Evolutionary conservation across 2,329 filamentous ascomycete genomes (phyloP).

Genomic region (Nothophaeocryptopus gaeumannii): DNA sequence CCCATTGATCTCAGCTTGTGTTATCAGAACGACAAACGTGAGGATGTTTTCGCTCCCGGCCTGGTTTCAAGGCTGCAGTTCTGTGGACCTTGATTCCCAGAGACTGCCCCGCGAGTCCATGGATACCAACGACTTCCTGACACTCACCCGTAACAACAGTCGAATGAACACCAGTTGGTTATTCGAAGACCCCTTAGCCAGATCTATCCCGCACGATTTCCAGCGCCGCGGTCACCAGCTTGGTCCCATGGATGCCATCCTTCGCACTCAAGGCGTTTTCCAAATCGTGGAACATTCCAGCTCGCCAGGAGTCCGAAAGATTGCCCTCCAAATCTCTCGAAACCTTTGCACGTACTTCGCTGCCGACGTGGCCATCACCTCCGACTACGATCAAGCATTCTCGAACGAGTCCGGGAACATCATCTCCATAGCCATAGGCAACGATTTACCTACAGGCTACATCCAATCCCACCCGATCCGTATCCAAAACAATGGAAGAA

Average conservation of each 20-base stretch:
- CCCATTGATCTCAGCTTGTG: constrained; percentile 32
- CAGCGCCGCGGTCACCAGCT: constrained; percentile 49
- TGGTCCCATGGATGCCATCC: constrained; percentile 53
- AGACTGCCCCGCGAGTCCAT: background rate
- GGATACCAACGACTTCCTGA: background rate
- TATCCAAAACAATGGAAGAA: constrained; percentile 8
- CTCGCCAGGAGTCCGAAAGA: constrained; percentile 24
- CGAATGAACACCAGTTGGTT: constrained; percentile 5
- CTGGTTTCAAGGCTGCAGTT: constrained; percentile 18
- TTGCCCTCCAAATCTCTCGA: constrained; percentile 55
- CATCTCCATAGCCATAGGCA: constrained; percentile 40
- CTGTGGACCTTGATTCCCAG: constrained; percentile 20
- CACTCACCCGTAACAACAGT: background rate
- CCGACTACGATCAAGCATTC: constrained; percentile 20
- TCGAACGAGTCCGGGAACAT: constrained; percentile 37
- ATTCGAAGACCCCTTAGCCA: background rate
- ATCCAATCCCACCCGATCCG: constrained; percentile 34
- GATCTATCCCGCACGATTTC: background rate
- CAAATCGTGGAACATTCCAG: constrained; percentile 39
- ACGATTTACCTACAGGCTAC: constrained; percentile 22
- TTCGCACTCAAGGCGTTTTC: constrained; percentile 49
- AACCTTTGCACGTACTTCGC: constrained; percentile 59
- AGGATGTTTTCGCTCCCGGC: constrained; percentile 27
- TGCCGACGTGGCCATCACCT: constrained; percentile 48
- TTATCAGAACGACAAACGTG: constrained; percentile 45